Conservation (phyloP, 305 asterid genomes). For the Salvia sclarea region DNA sequence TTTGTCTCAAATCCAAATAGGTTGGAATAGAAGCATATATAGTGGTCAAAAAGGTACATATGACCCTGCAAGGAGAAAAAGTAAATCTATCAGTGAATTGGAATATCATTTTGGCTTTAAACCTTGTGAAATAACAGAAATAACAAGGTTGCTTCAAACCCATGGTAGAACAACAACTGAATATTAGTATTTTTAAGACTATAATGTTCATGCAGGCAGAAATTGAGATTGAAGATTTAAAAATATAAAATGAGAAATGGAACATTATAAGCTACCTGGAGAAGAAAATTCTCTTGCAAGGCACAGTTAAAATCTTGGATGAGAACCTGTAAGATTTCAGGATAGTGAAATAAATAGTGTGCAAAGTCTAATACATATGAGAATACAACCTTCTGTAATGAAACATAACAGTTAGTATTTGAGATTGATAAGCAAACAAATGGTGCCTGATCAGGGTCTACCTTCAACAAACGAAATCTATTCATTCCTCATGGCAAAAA, state of each 20-base stretch:
- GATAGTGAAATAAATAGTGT: constrained; percentile 27
- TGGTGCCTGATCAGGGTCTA: constrained; percentile 13
- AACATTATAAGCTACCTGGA: constrained; percentile 62
- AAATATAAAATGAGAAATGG: constrained; percentile 1
- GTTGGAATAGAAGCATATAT: constrained; percentile 94
- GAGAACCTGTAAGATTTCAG: constrained; percentile 56
- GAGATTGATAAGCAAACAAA: constrained; percentile 23
- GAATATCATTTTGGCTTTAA: constrained; percentile 6
- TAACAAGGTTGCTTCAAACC: background rate
- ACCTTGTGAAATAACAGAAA: background rate
- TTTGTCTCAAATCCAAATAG: constrained; percentile 97
- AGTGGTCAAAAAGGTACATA: constrained; percentile 81
- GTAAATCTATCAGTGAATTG: constrained; percentile 16
- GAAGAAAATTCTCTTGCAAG: constrained; percentile 90
- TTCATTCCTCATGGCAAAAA: background rate
- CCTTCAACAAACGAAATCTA: constrained; percentile 20
- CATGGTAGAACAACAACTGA: constrained; percentile 10
- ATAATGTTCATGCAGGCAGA: constrained; percentile 16
- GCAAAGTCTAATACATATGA: constrained; percentile 18
- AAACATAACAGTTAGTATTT: constrained; percentile 11
- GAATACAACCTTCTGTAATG: constrained; percentile 3
- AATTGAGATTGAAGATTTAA: background rate
- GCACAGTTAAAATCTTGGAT: constrained; percentile 97
- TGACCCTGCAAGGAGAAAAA: constrained; percentile 80
- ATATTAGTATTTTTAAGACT: constrained; percentile 24